Base-by-base conservation (phyloP, 495 filamentous ascomycete species). In the Coniosporium apollinis region DNA sequence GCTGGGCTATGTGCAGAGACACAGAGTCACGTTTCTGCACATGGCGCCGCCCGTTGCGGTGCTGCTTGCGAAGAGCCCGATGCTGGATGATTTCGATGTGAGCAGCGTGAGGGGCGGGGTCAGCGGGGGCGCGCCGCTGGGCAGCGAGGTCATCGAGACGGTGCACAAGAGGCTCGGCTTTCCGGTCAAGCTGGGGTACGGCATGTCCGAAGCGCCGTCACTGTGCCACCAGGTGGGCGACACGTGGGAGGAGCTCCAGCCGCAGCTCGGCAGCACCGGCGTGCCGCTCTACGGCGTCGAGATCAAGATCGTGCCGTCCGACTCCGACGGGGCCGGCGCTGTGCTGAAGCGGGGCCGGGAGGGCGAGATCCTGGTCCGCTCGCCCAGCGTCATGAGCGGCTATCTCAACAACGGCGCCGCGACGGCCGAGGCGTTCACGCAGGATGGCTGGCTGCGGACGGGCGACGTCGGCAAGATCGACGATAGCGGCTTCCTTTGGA, bases 401-500 rank as follows among this genome's bases (percentile, higher is more conserved):
- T 45, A 42, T 17, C 42, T 25, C 22, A 29, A 35, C 26, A 38
- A 46, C 18, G 11, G 22, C 28, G 18, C 25, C 14, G 43, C 34
- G 2, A 46, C 43, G 16, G 6, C 10, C 3, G 25, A 16, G 7
- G 33, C 43, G 1, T 46, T 46, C 19, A 42, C 42, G 5, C 4
- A 13, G 1, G 43, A 42, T 32, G 39, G 39, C 17, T 46, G 29
- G 34, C 42, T 46, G 17, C 13, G 14, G 7, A 46, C 43, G 2
- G 43, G 43, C 14, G 43, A 46, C 21, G n/a, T 10, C 7, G 43
- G 6, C 16, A 34, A 3, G 13, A 6, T 79, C 65, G 46, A 73
- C 73, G 43, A 61, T 2, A 54, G 70, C 11, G 72, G 66, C 8
- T 63, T 71, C 21, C 73, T 80, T 50, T 72, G 77, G 47, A 73